Base-by-base conservation (phyloP, 371 early-diverging fungal genomes). In the Haplosporangium sp. region DNA sequence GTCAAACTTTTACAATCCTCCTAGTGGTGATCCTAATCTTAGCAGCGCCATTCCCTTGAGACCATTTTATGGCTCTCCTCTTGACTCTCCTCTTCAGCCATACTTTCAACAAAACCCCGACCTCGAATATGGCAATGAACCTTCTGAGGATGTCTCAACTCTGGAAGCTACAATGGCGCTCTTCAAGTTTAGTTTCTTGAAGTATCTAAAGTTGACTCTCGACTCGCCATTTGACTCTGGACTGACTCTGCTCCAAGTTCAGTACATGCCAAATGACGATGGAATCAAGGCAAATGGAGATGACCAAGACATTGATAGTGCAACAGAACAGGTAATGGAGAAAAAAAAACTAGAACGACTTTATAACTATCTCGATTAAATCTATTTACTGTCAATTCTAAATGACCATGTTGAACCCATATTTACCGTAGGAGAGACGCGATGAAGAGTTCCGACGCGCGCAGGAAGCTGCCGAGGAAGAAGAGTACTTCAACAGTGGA, bases 171-270 rank as follows among this genome's bases (percentile, higher is more conserved):
- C 76, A 35, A 63, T 82, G n/a, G 88, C 88, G 67, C 77, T 90
- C 34, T 81, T 86, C 37, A 88, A 85, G 61, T 92, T 89, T 77
- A 92, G 93, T 3, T 76, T 89, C 4, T 69, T 91, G 44, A 89
- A 93, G 73, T 93, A 86, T 70, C 76, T 93, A 45, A 85, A 92
- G 4, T 85, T 89, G 0, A 90, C 92, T 70, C 47, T 91, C 11
- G 86, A 91, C 4, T 87, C 90, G 2, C 96, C 96, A 0, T 93
- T 94, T 67, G 93, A 91, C 58, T 90, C 92, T 4, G 91, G 91
- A 0, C 92, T 91, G 34, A 96, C 94, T 34, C 74, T 96, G 19
- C 74, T 94, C 34, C 95, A 94, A 81, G 92, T 94, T 11, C 95
- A 95, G 84, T 92, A 92, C 71, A 64, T 92, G 15, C 94, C 95